Evolutionary conservation across 1,284 basidiomycete species (phyloP), one percentile per base, ranked within the genome.

Genomic region (Flammula alnicola): DNA sequence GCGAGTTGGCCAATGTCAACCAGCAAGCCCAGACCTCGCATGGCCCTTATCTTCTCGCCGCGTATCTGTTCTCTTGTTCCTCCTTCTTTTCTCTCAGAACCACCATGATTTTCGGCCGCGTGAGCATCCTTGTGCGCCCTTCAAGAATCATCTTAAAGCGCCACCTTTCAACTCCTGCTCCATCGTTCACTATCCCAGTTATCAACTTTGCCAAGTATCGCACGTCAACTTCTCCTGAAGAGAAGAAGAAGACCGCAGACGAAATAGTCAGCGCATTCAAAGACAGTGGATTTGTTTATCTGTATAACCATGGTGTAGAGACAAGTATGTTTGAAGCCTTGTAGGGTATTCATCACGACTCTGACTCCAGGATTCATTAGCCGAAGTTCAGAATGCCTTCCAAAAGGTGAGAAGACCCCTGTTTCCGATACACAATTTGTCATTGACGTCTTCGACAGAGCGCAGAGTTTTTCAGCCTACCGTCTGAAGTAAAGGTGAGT

Each of bases 201-300:
- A 81, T 93, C 60, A 83, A 92, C 72, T 92, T 93, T 58, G 75
- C 79, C 57, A 81, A 78, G 52, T 92, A 86, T 65, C 75, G 79
- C 48, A 58, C 70, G 30, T 74, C 82, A 2, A 64, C 70, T 2
- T 76, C 82, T 0, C 49, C 64, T 0, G 69, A 73, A 10, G 84
- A 88, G 62, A 88, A 82, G 67, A 77, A 79, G 52, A 62, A 72
- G 10, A 81, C 84, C 0, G 88, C 91, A 1, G 72, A 81, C 39
- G 79, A 86, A 54, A 79, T 93, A 32, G 88, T 91, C 22, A 76
- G 77, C 32, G 91, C 85, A 0, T 91, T 91, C 73, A 91, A 86
- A 61, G 79, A 85, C 47, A 85, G 81, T 55, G 88, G 88, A 1
- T 90, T 90, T 62, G 77, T 91, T 37, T 92, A 92, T 62, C 70